Base-by-base conservation (phyloP, 495 filamentous ascomycete species). In the Platismatia glauca region DNA sequence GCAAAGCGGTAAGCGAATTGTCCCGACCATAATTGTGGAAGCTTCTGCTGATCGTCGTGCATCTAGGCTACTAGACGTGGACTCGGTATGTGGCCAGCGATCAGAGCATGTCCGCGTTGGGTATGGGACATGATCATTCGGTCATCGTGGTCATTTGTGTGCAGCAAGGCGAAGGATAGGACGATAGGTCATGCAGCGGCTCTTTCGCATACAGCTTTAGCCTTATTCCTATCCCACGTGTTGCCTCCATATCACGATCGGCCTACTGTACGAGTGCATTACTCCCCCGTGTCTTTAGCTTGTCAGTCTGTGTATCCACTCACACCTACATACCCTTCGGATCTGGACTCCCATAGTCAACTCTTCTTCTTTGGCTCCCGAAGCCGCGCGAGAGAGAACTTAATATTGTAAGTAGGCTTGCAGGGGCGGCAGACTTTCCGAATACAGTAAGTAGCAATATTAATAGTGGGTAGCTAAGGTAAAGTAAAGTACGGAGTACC, bases 1-100 rank as follows among this genome's bases (percentile, higher is more conserved):
- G 70, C 83, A 88, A 71, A 81, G 78, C 62, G 85, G 85, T 70
- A 56, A 68, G 62, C 64, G 12, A 31, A 46, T 27, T 37, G 37
- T 31, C 8, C 50, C 29, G 29, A 33, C 15, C 7, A 18, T 9
- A 31, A 53, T 29, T 0, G 50, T 33, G 50, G 50, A 7, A 31
- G 29, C 29, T 53, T 53, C 27, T 20, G 50, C 50, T 53, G 50
- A 53, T 53, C 50, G 33, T 53, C 13, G 29, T 33, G 9, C 50
- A 33, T 53, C 27, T 34, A 53, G 50, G 50, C 16, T 53, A 53
- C n/a, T 53, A 53, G 29, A 53, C 8, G 6, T 53, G 29, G 29
- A 33, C 48, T 29, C 24, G 4, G 16, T 31, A 6, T 31, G 0
- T 20, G 11, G 16, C 5, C 27, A 53, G 50, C 20, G 18, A 33